Percentiles rank a stretch among this genome's conserved stretches.
Conservation (phyloP, 331 rosid genomes). For the Pyrus hybrid region DNA sequence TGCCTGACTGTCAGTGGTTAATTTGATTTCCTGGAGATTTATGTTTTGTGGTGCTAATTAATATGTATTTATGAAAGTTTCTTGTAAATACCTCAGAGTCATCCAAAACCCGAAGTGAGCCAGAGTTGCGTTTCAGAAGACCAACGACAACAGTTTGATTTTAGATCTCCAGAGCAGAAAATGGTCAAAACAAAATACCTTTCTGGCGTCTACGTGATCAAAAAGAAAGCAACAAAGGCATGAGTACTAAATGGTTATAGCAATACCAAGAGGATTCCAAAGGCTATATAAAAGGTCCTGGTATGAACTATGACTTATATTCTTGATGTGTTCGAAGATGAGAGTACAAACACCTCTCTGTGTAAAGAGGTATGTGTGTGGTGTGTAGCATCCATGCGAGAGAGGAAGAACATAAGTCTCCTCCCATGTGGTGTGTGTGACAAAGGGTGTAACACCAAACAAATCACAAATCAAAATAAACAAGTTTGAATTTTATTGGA, state of each 20-base stretch:
- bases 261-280: not conserved
- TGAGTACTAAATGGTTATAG: no score
- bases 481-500: no score
- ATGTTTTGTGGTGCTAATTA: no score
- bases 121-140: constrained; percentile 76
- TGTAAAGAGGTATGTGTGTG: no score
- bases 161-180: constrained; percentile 85
- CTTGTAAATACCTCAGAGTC: constrained; percentile 72
- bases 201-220: constrained; percentile 54
- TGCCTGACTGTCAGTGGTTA: no score
- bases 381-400: no score
- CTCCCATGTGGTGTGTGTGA: no score
- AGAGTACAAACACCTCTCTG: no score
- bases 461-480: no score
- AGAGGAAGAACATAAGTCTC: no score
- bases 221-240: not conserved
- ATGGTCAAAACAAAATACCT: constrained; percentile 64
- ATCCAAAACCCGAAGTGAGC: constrained; percentile 80
- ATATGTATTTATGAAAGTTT: not conserved
- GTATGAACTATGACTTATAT: constrained; percentile 32
- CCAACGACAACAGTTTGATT: constrained; percentile 87
- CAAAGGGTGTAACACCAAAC: no score
- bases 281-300: not conserved
- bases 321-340: constrained; percentile 48
- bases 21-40: constrained; percentile 3